Evolutionary conservation across 2,329 filamentous ascomycete species (phyloP).

Genomic region (Aquanectria penicillioides): DNA sequence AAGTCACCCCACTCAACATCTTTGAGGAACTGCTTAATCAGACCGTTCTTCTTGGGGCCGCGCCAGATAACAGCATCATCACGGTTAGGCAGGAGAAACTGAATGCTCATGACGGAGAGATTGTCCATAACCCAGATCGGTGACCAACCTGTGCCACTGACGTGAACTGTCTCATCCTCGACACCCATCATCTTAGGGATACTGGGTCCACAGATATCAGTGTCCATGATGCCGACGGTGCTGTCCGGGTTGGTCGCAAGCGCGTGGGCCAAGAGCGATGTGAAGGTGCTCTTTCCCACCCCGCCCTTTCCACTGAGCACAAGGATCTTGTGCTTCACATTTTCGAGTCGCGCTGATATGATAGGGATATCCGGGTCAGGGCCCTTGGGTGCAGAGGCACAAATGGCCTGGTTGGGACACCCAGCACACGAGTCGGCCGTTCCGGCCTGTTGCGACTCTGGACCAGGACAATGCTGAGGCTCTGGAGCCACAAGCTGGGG

Average conservation of each 20-base stretch:
- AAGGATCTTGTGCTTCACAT: slow-evolving; percentile 90
- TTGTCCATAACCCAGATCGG: slow-evolving; percentile 97
- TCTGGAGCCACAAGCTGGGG: slow-evolving; percentile 93
- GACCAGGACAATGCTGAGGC: slow-evolving; percentile 96
- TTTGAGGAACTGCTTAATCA: slow-evolving; percentile 98
- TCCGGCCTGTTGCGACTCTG: slow-evolving; percentile 77
- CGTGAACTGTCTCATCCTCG: slow-evolving; percentile 91
- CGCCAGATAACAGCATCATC: slow-evolving; percentile 98
- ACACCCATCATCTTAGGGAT: slow-evolving; percentile 99
- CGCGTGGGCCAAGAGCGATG: slow-evolving; percentile 85
- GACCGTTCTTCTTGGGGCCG: slow-evolving; percentile 96
- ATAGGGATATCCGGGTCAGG: slow-evolving; percentile 93
- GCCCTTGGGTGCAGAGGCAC: slow-evolving; percentile 92
- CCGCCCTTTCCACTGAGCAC: slow-evolving; percentile 95
- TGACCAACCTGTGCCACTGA: slow-evolving; percentile 88
- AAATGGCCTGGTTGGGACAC: slow-evolving; percentile 96
- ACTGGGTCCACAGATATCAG: slow-evolving; percentile 94
- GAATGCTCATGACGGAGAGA: slow-evolving; percentile 94
- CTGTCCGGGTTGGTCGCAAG: slow-evolving; percentile 83
- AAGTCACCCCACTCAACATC: slow-evolving; percentile 98
- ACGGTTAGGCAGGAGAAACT: slow-evolving; percentile 95
- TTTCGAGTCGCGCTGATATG: slow-evolving; percentile 83
- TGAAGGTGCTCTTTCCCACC: slow-evolving; percentile 96
- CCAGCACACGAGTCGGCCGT: slow-evolving; percentile 87
- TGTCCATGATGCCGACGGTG: slow-evolving; percentile 95